Conservation (phyloP, 345 rosid species). For the Brassica carinata region DNA sequence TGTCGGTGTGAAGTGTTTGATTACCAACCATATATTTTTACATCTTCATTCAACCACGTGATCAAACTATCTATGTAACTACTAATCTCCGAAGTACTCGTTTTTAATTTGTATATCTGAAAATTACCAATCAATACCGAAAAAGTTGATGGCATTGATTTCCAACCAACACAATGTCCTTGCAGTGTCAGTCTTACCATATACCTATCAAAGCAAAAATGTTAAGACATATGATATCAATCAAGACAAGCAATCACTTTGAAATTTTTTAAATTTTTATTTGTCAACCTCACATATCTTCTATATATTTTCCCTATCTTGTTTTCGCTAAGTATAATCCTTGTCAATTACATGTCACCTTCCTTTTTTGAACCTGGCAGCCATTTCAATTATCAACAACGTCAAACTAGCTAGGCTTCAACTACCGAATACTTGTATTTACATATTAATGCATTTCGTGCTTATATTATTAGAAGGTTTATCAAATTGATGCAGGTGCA, state of each 20-base stretch:
- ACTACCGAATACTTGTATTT: not conserved
- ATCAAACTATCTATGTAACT: not conserved
- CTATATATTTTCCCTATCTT: not conserved
- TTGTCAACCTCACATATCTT: not conserved
- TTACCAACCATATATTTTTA: not conserved
- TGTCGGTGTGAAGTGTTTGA: not conserved
- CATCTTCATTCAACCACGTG: not conserved
- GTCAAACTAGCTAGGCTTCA: not conserved
- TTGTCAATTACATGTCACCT: not conserved
- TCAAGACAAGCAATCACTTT: not conserved
- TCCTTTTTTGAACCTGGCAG: not conserved
- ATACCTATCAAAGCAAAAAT: not conserved
- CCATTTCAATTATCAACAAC: not conserved
- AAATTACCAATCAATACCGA: not conserved
- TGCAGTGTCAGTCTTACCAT: too few species aligned
- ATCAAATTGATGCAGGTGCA: not conserved
- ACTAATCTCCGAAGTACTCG: not conserved
- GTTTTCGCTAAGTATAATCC: not conserved
- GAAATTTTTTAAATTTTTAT: not conserved
- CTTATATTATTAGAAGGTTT: not conserved
- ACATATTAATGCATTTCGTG: not conserved
- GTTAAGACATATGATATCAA: not conserved
- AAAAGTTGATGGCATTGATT: not conserved
- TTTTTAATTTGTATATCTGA: not conserved
- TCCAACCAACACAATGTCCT: not conserved